phyloP scores from a whole-genome alignment of 768 basidiomycete species.

The Chalciporus piperatus region DNA sequence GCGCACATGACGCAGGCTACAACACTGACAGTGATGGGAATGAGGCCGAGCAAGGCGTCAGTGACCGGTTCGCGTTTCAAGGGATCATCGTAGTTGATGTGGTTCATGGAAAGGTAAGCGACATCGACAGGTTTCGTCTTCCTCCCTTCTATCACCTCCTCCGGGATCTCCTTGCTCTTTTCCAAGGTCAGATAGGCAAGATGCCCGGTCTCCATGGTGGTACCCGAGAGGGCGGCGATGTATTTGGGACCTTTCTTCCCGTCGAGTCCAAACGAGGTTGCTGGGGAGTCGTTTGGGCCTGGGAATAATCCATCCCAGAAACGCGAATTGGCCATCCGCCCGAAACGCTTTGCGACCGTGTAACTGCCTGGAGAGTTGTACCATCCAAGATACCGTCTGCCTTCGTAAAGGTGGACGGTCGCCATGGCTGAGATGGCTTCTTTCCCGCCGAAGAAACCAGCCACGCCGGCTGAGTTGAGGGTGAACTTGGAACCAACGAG shows the following conservation, averaged over 20 bases:
- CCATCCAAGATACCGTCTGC: constrained; percentile 34
- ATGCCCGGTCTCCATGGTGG: constrained; percentile 26
- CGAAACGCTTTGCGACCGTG: constrained; percentile 31
- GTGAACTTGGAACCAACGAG: constrained; percentile 9
- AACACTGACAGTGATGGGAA: constrained; percentile 26
- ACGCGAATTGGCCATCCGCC: constrained; percentile 27
- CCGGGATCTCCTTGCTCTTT: not conserved
- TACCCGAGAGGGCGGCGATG: constrained; percentile 30
- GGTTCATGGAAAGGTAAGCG: constrained; percentile 19
- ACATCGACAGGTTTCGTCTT: constrained; percentile 11
- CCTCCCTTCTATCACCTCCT: not conserved
- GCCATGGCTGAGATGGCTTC: constrained; percentile 37
- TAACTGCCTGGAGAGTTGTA: constrained; percentile 37
- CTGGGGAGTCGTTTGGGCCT: constrained; percentile 24
- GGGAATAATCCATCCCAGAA: constrained; percentile 36
- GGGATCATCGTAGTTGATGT: not conserved
- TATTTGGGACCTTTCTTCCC: constrained; percentile 30
- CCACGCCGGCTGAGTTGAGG: constrained; percentile 31
- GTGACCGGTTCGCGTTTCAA: not conserved
- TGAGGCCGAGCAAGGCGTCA: constrained; percentile 11
- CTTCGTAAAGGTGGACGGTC: constrained; percentile 29
- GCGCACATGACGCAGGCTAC: constrained; percentile 25
- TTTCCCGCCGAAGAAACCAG: constrained; percentile 36
- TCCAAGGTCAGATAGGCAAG: constrained; percentile 26
- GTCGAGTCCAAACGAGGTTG: constrained; percentile 27